Evolutionary conservation across 2,329 filamentous ascomycete species (phyloP).

Genomic region (Penicillium brevicompactum): DNA sequence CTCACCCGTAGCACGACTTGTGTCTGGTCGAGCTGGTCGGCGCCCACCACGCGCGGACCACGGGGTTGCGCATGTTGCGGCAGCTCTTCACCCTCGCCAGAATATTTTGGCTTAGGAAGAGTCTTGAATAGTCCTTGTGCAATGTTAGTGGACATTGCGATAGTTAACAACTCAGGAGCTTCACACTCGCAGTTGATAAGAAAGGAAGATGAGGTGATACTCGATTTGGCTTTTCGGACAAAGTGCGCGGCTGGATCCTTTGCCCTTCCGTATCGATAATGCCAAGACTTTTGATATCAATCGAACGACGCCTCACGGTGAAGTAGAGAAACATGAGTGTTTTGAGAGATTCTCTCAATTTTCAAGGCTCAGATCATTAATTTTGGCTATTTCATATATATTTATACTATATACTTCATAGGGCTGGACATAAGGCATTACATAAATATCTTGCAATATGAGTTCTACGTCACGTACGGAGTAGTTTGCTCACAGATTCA

Average conservation of each 20-base stretch:
- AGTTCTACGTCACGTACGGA: too few relatives aligned
- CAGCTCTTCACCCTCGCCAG: slow-evolving; percentile 82
- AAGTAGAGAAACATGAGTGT: too few relatives aligned
- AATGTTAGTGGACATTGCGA: slow-evolving; percentile 63
- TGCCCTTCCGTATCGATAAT: slow-evolving; percentile 2
- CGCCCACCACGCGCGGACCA: slow-evolving; percentile 79
- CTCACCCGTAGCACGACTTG: slow-evolving; percentile 77
- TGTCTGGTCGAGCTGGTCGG: slow-evolving; percentile 77
- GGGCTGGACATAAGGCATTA: too few relatives aligned
- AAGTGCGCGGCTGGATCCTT: slow-evolving; percentile 16
- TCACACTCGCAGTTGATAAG: slow-evolving; percentile 19
- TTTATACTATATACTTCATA: too few relatives aligned
- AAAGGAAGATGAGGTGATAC: slow-evolving; percentile 20
- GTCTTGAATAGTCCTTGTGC: slow-evolving; percentile 73
- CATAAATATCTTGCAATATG: too few relatives aligned
- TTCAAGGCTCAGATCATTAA: too few relatives aligned
- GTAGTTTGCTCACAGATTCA: too few relatives aligned
- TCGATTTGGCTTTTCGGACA: slow-evolving; percentile 21
- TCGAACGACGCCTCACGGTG: too few relatives aligned
- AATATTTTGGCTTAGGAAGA: slow-evolving; percentile 88
- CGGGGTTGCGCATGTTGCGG: slow-evolving; percentile 71
- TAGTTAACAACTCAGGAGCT: slow-evolving; percentile 17
- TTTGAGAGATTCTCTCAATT: too few relatives aligned
- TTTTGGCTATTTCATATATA: too few relatives aligned
- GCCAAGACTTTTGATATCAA: slow-evolving; percentile 10